These are phyloP conservation scores for Ascochyta viciae-villosae DNA, from an alignment of 2,329 filamentous ascomycete genomes.

Conservation along the genomic window DNA sequence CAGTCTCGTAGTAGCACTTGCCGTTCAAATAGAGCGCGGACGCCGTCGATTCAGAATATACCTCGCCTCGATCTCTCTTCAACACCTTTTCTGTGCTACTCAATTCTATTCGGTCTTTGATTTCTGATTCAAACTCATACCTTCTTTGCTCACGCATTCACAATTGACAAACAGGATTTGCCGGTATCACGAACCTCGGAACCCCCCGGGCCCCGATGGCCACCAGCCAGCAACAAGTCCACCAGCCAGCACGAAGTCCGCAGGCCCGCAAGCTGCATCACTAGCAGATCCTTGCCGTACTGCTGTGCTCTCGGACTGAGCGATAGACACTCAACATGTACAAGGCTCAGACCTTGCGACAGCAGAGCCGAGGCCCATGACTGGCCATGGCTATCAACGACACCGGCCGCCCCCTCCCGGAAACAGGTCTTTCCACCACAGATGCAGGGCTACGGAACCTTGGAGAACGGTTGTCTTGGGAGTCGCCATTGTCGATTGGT, in stretches of 20 bases:
- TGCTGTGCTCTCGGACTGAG: not conserved
- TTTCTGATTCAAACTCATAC: not conserved
- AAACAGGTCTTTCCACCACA: not conserved
- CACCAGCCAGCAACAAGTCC: not conserved
- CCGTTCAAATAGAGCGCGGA: not conserved
- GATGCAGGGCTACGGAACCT: not conserved
- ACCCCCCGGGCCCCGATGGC: not conserved
- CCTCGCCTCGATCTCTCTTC: too few relatives aligned
- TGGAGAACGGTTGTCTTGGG: not conserved
- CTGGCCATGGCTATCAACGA: not conserved
- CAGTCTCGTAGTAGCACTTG: not conserved
- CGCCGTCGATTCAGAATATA: not conserved
- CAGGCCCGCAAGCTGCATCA: not conserved
- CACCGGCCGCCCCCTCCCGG: conserved; percentile 1
- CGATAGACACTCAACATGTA: not conserved
- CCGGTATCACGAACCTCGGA: not conserved
- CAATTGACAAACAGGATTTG: not conserved
- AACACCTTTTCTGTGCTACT: not conserved
- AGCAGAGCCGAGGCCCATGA: conserved; percentile 6
- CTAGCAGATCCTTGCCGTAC: not conserved
- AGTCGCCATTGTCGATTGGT: conserved; percentile 8
- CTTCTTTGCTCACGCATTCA: not conserved
- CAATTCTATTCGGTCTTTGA: not conserved
- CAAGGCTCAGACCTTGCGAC: not conserved
- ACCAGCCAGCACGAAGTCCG: not conserved